These are phyloP conservation scores for Caloboletus inedulis DNA, from an alignment of 1,284 basidiomycete genomes.

Conservation along the genomic window DNA sequence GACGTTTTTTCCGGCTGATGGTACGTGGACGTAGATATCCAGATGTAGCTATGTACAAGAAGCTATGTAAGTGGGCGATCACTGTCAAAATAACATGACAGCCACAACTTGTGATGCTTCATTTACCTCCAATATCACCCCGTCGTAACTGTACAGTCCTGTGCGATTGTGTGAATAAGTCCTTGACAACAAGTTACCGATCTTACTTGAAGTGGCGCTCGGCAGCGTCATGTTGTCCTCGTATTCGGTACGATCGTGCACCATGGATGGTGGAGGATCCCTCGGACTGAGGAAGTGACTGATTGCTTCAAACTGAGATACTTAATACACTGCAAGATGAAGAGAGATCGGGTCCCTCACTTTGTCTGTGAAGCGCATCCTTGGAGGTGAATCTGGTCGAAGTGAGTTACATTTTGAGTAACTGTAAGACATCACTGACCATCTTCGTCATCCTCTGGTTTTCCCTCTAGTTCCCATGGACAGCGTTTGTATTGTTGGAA, in stretches of 20 bases:
- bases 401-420: slow-evolving; percentile 4
- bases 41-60: slow-evolving; percentile 2
- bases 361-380: slow-evolving; percentile 64
- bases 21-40: slow-evolving; percentile 1
- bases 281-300: slow-evolving; percentile 69
- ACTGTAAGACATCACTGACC: slow-evolving; percentile 38
- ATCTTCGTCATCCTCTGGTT: slow-evolving; percentile 74
- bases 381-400: slow-evolving; percentile 59
- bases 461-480: slow-evolving; percentile 78
- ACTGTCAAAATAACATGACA: slow-evolving; percentile 63
- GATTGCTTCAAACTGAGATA: slow-evolving; percentile 63
- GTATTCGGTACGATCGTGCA: slow-evolving; percentile 81
- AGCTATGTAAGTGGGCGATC: background rate
- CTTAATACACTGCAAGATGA: background rate
- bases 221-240: slow-evolving; percentile 72
- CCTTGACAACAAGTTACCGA: slow-evolving; percentile 10
- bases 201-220: slow-evolving; percentile 68
- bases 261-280: slow-evolving; percentile 75
- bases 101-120: slow-evolving; percentile 72
- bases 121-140: slow-evolving; percentile 78
- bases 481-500: slow-evolving; percentile 89
- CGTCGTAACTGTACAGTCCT: slow-evolving; percentile 78
- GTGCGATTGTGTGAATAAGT: slow-evolving; percentile 17
- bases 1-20: slow-evolving; percentile 51
- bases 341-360: slow-evolving; percentile 35